Percentiles rank a stretch among this genome's conserved stretches.
phyloP scores from a whole-genome alignment of 306 rosid genomes.

The Abrus pulchellus region DNA sequence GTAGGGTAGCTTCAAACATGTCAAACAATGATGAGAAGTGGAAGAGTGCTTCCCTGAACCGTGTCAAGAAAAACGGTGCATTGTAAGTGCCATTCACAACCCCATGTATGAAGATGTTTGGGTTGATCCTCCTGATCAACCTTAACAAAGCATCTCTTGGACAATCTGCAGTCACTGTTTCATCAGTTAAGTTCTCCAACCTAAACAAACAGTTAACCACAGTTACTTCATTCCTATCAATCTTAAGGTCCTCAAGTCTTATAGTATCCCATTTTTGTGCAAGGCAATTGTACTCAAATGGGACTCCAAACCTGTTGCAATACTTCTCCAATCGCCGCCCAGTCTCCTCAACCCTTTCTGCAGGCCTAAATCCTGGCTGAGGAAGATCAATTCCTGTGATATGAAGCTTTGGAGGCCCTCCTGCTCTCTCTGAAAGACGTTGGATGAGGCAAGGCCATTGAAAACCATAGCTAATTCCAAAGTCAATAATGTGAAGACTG shows the following conservation, averaged over 20 bases:
- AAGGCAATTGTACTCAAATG: conserved; percentile 65
- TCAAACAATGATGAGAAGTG: conserved; percentile 84
- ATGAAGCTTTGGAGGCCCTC: conserved; percentile 76
- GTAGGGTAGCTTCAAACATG: conserved; percentile 69
- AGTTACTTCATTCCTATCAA: conserved; percentile 58
- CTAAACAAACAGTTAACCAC: conserved; percentile 76
- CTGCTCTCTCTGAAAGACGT: conserved; percentile 64
- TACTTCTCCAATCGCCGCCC: conserved; percentile 66
- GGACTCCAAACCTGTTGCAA: conserved; percentile 72
- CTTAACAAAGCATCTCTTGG: conserved; percentile 77
- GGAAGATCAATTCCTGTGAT: conserved; percentile 81
- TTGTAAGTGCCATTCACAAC: conserved; percentile 73
- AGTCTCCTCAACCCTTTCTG: conserved; percentile 76
- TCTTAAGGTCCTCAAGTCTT: conserved; percentile 64
- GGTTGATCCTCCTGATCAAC: conserved; percentile 74
- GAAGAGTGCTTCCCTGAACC: conserved; percentile 82
- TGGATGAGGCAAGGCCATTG: conserved; percentile 91
- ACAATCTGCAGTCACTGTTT: conserved; percentile 57
- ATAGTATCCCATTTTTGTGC: conserved; percentile 83
- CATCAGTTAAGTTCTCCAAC: conserved; percentile 69
- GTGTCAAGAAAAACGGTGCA: conserved; percentile 76
- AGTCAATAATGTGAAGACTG: conserved; percentile 71
- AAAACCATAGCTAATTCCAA: conserved; percentile 81
- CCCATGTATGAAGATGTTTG: conserved; percentile 75
- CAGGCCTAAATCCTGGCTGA: conserved; percentile 78